A percentile compares a stretch with the other conserved stretches of the same genome.
Evolutionary conservation across 2,329 filamentous ascomycete species (phyloP).

Genomic region (Anthostomella pinea): DNA sequence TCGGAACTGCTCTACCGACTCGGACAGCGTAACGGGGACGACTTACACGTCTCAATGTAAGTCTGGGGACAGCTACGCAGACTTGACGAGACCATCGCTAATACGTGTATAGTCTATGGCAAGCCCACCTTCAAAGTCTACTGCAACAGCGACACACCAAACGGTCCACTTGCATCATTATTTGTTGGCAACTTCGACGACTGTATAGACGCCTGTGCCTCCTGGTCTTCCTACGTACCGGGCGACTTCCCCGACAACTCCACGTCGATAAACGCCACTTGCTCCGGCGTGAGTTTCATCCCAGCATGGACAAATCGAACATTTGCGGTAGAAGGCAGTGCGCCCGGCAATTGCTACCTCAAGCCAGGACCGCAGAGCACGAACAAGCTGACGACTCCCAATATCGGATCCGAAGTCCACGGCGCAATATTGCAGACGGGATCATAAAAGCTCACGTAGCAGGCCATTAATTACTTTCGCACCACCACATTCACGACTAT

Average conservation of each 20-base stretch:
- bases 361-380: conserved; percentile 38
- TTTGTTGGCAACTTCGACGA: conserved; percentile 42
- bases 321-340: conserved; percentile 29
- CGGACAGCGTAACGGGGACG: conserved; percentile 35
- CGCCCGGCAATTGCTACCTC: conserved; percentile 46
- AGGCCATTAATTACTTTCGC: too few relatives aligned
- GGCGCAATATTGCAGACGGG: conserved; percentile 32
- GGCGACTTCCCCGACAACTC: conserved; percentile 23
- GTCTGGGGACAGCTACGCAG: conserved; percentile 14
- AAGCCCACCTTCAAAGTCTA: conserved; percentile 38
- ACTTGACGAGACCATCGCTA: conserved; percentile 7
- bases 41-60: conserved; percentile 40
- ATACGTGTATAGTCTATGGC: conserved; percentile 32
- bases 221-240: conserved; percentile 34
- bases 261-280: conserved; percentile 33
- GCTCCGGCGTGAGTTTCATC: conserved; percentile 40
- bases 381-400: conserved; percentile 28
- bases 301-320: conserved; percentile 41
- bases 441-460: neutral
- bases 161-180: conserved; percentile 36
- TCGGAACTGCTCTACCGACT: conserved; percentile 38
- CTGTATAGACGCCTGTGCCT: conserved; percentile 48
- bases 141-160: conserved; percentile 42
- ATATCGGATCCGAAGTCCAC: conserved; percentile 36
- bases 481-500: too few relatives aligned